Conservation (phyloP, 2,329 filamentous ascomycete genomes). For the Cladophialophora chaetospira region DNA sequence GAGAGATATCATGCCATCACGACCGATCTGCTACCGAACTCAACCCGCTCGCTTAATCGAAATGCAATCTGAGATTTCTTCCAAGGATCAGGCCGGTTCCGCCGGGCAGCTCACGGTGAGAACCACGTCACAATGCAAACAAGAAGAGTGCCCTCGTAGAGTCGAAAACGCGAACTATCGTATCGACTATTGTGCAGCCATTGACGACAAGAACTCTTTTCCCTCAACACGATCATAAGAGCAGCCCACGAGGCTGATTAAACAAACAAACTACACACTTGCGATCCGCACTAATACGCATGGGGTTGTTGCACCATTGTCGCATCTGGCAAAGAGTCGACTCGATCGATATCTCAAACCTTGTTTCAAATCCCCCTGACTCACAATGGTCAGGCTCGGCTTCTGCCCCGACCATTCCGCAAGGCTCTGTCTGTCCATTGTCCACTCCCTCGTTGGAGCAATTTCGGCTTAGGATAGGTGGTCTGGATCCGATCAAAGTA, state of each 20-base stretch:
- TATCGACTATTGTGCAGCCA: no score
- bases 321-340: background rate
- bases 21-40: no score
- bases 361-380: conserved; percentile 3
- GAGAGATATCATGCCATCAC: no score
- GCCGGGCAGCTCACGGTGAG: no score
- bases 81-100: no score
- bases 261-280: background rate
- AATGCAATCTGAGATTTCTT: no score
- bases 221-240: no score
- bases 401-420: background rate
- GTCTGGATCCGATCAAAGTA: background rate
- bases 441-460: background rate
- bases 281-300: background rate
- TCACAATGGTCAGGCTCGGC: background rate
- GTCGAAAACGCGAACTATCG: no score
- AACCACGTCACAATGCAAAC: no score
- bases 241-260: background rate
- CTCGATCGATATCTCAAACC: background rate
- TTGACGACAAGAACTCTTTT: no score
- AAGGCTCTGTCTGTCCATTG: background rate
- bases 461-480: background rate
- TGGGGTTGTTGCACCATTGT: conserved; percentile 5
- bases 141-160: no score
- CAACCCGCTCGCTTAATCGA: no score